phyloP scores from a whole-genome alignment of 2,329 filamentous ascomycete genomes.

The Talaromyces sp. region DNA sequence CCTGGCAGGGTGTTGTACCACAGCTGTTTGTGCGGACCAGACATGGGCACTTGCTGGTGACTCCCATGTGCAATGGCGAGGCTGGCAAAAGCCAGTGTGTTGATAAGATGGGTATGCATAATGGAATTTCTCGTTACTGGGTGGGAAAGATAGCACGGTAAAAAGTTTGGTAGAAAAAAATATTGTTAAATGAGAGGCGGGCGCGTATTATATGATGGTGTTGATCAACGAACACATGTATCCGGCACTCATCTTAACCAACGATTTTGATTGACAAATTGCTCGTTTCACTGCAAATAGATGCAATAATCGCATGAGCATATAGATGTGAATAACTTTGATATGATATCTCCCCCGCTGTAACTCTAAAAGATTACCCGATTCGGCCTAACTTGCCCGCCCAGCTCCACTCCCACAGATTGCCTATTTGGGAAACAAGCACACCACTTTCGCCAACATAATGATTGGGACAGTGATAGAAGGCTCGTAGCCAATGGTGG shows the following conservation, averaged over 20 bases:
- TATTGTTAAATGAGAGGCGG: neutral
- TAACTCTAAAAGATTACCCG: neutral
- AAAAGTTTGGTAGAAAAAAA: too few species aligned
- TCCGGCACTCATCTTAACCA: too few species aligned
- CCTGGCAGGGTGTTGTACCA: conserved; percentile 83
- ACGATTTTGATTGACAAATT: too few species aligned
- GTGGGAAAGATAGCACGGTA: too few species aligned
- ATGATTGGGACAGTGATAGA: neutral
- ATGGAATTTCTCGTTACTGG: neutral
- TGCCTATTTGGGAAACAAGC: neutral
- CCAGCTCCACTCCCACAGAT: neutral
- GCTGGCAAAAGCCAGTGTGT: conserved; percentile 19
- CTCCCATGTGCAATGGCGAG: conserved; percentile 55
- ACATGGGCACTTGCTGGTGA: conserved; percentile 53
- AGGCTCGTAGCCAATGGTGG: neutral
- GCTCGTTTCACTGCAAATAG: neutral
- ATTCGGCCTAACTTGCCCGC: neutral
- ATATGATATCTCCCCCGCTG: neutral
- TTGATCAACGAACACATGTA: neutral
- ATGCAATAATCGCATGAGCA: neutral
- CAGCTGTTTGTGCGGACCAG: conserved; percentile 65
- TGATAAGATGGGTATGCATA: neutral
- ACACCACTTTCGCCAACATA: neutral
- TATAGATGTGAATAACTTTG: neutral
- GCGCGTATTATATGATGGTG: neutral